Base-by-base conservation (phyloP, 305 asterid species). In the Fraxinus paxiana region DNA sequence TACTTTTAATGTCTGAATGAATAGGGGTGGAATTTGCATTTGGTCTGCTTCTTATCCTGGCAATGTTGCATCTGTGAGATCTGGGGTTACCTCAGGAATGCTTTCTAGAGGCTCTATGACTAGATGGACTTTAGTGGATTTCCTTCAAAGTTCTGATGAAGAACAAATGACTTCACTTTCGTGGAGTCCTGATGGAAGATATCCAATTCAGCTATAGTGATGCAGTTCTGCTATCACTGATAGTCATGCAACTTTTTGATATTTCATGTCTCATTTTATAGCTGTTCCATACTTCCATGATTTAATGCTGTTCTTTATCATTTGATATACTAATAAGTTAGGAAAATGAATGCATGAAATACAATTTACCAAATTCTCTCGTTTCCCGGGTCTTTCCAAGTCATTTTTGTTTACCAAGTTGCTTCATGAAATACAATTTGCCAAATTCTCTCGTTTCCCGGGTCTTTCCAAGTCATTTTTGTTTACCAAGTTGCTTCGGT, bases 111-210 rank as follows among this genome's bases (percentile, higher is more conserved):
- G 96, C 82, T 87, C 97, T 76, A 90, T 88, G 78, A 87, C 89
- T 79, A 87, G 90, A 86, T 96, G 99, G 99, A 87, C 92, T 73
- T 85, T 92, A 76, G 96, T 94, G 82, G 99, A 94, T 91, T 91
- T 94, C 87, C 97, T 96, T 85, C 94, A 74, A 81, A 89, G 92
- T 91, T 84, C 77, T 63, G 93, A 94, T 82, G 83, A 86, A 71
- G 97, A 92, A 85, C 95, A 88, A 86, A 86, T 91, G 79, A 92
- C 92, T 89, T 89, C 98, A 77, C 92, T 96, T 77, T 91, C 99
- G 2, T 96, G 99, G 99, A 94, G 98, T 86, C 98, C 98, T 26
- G 95, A 91, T 87, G 99, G 99, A 88, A 94, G 94, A 93, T 96
- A 94, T 94, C 98, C 98, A 4, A 73, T 82, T 33, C 30, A 77